Evolutionary conservation across 306 rosid species (phyloP).

Genomic region (Myrica gale): DNA sequence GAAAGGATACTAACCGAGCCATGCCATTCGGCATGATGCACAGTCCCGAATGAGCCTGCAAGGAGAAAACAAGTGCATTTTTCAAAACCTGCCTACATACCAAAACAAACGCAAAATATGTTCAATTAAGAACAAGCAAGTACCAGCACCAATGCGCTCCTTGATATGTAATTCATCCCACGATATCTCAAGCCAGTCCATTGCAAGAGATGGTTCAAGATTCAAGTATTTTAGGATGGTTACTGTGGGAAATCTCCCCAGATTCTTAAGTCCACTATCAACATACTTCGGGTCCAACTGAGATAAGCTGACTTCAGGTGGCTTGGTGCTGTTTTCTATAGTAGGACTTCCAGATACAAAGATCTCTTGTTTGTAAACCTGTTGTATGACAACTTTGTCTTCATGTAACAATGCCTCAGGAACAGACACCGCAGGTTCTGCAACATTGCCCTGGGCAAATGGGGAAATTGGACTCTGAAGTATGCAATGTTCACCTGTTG

Average conservation of each 20-base stretch:
- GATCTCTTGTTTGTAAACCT: conserved; percentile 37
- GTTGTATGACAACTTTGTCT: conserved; percentile 38
- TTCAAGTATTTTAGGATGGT: conserved; percentile 60
- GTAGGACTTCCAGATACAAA: conserved; percentile 44
- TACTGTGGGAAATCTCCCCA: conserved; percentile 36
- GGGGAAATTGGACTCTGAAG: conserved; percentile 46
- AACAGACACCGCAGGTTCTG: conserved; percentile 41
- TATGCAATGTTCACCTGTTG: conserved; percentile 37
- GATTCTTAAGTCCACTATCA: conserved; percentile 42
- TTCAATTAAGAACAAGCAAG: conserved; percentile 16
- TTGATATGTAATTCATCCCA: conserved; percentile 87
- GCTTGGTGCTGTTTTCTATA: conserved; percentile 37
- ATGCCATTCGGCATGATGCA: conserved; percentile 98
- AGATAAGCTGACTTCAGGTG: conserved; percentile 36
- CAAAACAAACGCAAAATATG: background rate
- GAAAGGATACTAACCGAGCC: conserved; percentile 71
- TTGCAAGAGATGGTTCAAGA: conserved; percentile 95
- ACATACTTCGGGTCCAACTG: conserved; percentile 44
- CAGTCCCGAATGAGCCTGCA: conserved; percentile 96
- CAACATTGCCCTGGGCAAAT: conserved; percentile 39
- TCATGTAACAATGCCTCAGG: conserved; percentile 34
- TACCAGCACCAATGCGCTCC: conserved; percentile 98
- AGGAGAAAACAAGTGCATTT: conserved; percentile 12
- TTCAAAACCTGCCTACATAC: conserved; percentile 12
- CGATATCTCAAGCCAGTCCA: conserved; percentile 98